Conservation (phyloP, 768 basidiomycete species). For the Kwoniella dejecticola region DNA sequence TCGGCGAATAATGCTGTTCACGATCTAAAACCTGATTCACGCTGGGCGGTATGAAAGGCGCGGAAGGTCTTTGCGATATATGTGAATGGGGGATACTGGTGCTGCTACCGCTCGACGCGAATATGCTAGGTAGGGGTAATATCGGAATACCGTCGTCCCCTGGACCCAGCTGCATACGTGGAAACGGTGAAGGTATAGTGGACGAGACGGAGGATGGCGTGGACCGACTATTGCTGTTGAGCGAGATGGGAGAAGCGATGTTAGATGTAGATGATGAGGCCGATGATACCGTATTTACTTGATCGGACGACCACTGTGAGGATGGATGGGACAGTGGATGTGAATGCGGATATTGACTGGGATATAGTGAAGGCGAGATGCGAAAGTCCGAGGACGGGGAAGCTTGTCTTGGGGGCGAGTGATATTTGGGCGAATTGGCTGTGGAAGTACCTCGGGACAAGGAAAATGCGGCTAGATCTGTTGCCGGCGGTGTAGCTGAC, state of each 20-base stretch:
- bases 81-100: neutral
- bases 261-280: neutral
- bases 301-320: neutral
- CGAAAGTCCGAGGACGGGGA: neutral
- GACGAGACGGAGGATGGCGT: slow-evolving; percentile 17
- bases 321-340: neutral
- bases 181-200: slow-evolving; percentile 6
- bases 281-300: neutral
- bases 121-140: slow-evolving; percentile 23
- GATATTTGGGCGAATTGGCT: neutral
- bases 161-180: slow-evolving; percentile 7
- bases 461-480: slow-evolving; percentile 21
- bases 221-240: slow-evolving; percentile 4
- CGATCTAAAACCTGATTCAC: slow-evolving; percentile 20
- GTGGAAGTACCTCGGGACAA: slow-evolving; percentile 4
- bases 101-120: neutral
- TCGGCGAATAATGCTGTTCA: neutral
- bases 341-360: neutral
- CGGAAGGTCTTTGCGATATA: neutral
- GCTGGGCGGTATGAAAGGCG: slow-evolving; percentile 18
- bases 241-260: neutral
- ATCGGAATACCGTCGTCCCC: slow-evolving; percentile 30
- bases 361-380: neutral
- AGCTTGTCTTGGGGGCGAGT: neutral
- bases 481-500: slow-evolving; percentile 18